Base-by-base conservation (phyloP, 441 rosid species). In the Adansonia grandidieri region DNA sequence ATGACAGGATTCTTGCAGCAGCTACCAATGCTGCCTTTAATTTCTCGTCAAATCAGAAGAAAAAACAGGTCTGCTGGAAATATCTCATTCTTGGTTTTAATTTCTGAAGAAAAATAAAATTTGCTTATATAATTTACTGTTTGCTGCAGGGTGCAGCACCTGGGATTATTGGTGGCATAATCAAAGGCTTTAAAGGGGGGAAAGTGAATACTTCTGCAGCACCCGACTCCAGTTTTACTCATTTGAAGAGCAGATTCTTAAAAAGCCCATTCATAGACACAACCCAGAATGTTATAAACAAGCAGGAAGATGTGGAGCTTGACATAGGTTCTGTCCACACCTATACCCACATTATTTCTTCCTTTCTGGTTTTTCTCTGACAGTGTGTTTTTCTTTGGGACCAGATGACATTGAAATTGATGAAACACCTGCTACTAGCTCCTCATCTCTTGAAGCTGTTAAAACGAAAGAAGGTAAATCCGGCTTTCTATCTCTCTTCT, bases 1-100 rank as follows among this genome's bases (percentile, higher is more conserved):
- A 91, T 78, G 95, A 91, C 83, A 85, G 86, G 78, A 91, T 91
- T 75, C 86, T 91, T 81, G 93, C 89, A 44, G 95, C 92, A 60
- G 95, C 95, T 77, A 89, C 93, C 8, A 86, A 84, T 62, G 90
- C 91, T 77, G 92, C 91, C 80, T 63, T 86, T 14, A 84, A 77
- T 77, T 71, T 86, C 78, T 87, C 90, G 61, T 80, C 84, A 67
- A 78, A 85, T 82, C 89, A 88, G 85, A 89, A 86, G 86, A 86
- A 82, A 74, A 89, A 86, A 71, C 88, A 88, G 93, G 93, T 88
- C 58, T 62, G 73, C 42, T 44, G 50, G 74, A 48, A 79, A 47
- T 71, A 42, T 62, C 50, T 72, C 60, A 66, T 80, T 56, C 42
- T 37, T 20, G 17, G 48, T 11, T 60, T 24, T 28, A 32, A 9